Percentiles rank a stretch among this genome's conserved stretches.
Evolutionary conservation across 495 filamentous ascomycete species (phyloP).

Genomic region (Trichoderma parareesei): DNA sequence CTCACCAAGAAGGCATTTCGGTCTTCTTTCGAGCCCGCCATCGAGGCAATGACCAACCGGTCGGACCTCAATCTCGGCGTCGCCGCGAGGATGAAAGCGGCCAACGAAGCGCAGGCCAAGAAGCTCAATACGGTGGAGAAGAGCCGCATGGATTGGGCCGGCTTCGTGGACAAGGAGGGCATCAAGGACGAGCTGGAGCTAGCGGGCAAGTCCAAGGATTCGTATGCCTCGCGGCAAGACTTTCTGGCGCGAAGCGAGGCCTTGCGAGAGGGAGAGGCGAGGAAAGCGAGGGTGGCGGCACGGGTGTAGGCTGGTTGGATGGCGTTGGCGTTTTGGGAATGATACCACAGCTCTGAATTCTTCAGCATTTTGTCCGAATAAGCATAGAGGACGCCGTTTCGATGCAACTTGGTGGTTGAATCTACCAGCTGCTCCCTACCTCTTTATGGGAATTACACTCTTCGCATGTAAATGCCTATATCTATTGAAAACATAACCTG

Average conservation of each 20-base stretch:
- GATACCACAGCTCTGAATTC: not conserved
- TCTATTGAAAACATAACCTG: no score
- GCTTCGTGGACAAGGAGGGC: conserved; percentile 85
- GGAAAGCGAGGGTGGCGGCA: conserved; percentile 51
- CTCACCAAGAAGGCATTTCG: conserved; percentile 63
- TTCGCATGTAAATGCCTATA: no score
- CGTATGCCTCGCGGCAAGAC: conserved; percentile 75
- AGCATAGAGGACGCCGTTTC: no score
- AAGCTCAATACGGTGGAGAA: conserved; percentile 97
- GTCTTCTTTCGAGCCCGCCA: conserved; percentile 73
- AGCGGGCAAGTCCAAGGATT: conserved; percentile 75
- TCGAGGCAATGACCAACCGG: conserved; percentile 36
- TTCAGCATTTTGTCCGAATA: no score
- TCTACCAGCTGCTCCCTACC: no score
- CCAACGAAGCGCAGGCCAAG: conserved; percentile 48
- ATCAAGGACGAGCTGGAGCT: conserved; percentile 83
- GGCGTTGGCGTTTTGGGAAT: conserved; percentile 1
- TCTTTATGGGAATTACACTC: no score
- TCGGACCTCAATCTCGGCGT: conserved; percentile 44
- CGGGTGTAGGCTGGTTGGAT: conserved; percentile 22
- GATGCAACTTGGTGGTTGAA: not conserved
- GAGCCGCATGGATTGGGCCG: conserved; percentile 88
- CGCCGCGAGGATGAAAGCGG: conserved; percentile 24
- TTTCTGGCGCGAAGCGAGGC: conserved; percentile 79
- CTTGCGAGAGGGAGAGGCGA: conserved; percentile 66